Percentiles rank a stretch among this genome's conserved stretches.
Conservation (phyloP, 139 green algal species). For the Coccomyxa sp. region DNA sequence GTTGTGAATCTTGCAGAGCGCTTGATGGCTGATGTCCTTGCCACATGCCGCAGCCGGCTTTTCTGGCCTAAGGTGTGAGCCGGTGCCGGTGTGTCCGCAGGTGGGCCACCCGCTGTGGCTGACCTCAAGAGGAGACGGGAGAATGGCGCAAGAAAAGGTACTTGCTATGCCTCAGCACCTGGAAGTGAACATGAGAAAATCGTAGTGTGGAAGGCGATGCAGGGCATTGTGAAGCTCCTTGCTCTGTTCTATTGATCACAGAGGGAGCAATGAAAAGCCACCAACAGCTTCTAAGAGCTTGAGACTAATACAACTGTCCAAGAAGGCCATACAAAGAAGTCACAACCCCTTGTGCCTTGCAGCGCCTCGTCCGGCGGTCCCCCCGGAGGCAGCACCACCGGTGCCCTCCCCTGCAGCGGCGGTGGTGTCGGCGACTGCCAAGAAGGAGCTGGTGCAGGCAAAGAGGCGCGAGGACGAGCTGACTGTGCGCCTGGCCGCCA, state of each 20-base stretch:
- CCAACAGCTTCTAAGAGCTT: neutral
- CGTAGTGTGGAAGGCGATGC: neutral
- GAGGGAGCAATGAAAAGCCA: no score
- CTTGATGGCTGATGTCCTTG: neutral
- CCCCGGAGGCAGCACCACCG: neutral
- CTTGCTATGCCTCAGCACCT: neutral
- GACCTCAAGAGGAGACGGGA: neutral
- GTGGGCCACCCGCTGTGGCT: neutral
- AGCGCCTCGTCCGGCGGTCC: neutral
- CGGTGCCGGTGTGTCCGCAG: neutral
- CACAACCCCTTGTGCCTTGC: neutral
- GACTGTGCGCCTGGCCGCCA: constrained; percentile 16
- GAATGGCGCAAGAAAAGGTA: neutral
- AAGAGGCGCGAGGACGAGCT: constrained; percentile 19
- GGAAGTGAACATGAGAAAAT: neutral
- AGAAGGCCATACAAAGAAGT: neutral
- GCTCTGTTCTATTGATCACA: neutral
- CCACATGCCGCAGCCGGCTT: neutral
- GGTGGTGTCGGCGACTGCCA: constrained; percentile 9
- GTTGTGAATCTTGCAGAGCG: neutral
- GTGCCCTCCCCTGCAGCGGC: constrained; percentile 3
- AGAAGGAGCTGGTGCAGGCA: constrained; percentile 14
- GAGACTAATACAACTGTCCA: neutral
- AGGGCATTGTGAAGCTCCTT: neutral
- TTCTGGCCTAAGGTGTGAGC: no score